Base-by-base conservation (phyloP, 495 filamentous ascomycete genomes). In the Lophiostoma macrostomum region DNA sequence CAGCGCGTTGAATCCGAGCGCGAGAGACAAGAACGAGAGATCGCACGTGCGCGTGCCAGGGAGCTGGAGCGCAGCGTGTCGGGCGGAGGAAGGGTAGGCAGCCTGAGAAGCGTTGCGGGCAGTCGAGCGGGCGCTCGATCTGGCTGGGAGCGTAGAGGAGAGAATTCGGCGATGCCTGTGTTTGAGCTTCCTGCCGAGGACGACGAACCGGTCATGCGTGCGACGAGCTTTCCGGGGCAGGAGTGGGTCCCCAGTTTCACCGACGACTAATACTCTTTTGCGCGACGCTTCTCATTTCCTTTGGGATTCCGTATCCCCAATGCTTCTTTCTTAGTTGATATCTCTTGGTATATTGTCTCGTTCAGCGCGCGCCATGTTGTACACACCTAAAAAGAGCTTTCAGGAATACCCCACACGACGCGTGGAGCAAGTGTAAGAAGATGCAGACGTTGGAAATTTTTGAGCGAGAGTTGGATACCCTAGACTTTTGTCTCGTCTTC, bases 171-270 rank as follows among this genome's bases (percentile, higher is more conserved):
- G 3, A 39, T 51, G 19, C 42, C 37, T 23, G 54, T 54, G 5
- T 63, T 57, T 36, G 60, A 63, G 44, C 34, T 63, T 12, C 55
- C 55, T 12, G 56, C 60, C 43, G 60, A 64, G 25, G 60, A 63
- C 45, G 59, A 63, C 20, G 60, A 64, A 37, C 56, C 56, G 0
- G 50, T 64, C 34, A 64, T 64, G 60, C 22, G 50, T 19, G 60
- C 54, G 19, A 52, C 55, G 2, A 46, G 35, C 24, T 64, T 59
- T 24, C 60, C 60, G 0, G 60, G 60, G 0, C 58, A 59, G 30
- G 60, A 64, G 39, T 64, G 60, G 60, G 50, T 56, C 12, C 60
- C 60, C 3, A 50, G 13, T 6, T 57, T 36, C 37, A 50, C 37
- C 20, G 53, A 57, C 5, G 53, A 57, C 19, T 57, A 30, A 37